A percentile compares a stretch with the other conserved stretches of the same genome.
Evolutionary conservation across 305 asterid genomes (phyloP).

Genomic region (Fraxinus velutina): DNA sequence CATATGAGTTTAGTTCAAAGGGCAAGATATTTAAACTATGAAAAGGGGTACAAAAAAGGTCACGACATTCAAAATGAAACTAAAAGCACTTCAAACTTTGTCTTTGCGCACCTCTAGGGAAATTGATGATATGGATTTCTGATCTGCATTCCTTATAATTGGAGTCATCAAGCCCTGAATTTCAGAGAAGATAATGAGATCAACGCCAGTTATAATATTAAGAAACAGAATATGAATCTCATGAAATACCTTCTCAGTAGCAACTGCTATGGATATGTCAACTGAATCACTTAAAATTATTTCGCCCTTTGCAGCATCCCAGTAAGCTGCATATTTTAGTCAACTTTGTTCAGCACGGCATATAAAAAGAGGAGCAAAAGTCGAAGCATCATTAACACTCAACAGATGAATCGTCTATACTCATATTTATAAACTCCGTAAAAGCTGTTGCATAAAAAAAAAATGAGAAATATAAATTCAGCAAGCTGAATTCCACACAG

Average conservation of each 20-base stretch:
- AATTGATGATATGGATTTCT: constrained; percentile 88
- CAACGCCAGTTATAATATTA: constrained; percentile 21
- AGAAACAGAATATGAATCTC: constrained; percentile 19
- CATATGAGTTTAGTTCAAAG: constrained; percentile 6
- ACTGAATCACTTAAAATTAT: constrained; percentile 63
- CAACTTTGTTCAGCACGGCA: constrained; percentile 27
- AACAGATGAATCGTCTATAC: constrained; percentile 10
- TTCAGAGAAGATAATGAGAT: constrained; percentile 20
- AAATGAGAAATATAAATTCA: neutral
- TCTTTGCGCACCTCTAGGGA: constrained; percentile 66
- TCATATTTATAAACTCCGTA: neutral
- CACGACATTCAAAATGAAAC: neutral
- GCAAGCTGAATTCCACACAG: constrained; percentile 18
- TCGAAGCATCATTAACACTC: neutral
- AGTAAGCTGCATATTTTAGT: constrained; percentile 57
- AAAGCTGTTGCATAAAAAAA: neutral
- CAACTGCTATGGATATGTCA: constrained; percentile 97
- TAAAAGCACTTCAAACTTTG: constrained; percentile 19
- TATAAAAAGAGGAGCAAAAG: constrained; percentile 16
- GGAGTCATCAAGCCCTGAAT: constrained; percentile 98
- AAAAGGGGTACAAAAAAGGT: constrained; percentile 4
- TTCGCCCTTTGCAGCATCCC: constrained; percentile 79
- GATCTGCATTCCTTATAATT: constrained; percentile 89
- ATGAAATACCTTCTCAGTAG: constrained; percentile 83
- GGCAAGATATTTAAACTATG: neutral